Conservation (phyloP, 495 filamentous ascomycete genomes). For the Darksidea phi region DNA sequence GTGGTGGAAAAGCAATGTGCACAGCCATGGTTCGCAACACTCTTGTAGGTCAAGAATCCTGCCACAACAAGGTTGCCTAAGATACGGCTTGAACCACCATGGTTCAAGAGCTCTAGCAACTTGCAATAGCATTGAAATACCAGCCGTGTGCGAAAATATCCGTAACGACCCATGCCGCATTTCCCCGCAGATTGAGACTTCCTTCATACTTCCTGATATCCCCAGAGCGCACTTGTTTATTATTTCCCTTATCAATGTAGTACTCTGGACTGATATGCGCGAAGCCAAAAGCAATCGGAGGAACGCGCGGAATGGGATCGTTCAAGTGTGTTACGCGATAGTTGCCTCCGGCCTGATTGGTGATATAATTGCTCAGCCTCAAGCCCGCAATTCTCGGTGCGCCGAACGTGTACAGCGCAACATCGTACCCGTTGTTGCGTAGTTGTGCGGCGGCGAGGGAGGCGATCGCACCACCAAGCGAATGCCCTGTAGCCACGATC, state of each 20-base stretch:
- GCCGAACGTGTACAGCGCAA: slow-evolving; percentile 62
- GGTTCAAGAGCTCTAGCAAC: too few relatives aligned
- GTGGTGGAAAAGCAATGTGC: background rate
- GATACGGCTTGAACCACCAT: too few relatives aligned
- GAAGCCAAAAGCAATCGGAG: slow-evolving; percentile 56
- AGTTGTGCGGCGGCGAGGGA: slow-evolving; percentile 60
- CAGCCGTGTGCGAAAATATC: slow-evolving; percentile 47
- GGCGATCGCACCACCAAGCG: slow-evolving; percentile 67
- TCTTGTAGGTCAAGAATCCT: too few relatives aligned
- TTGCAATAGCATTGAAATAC: slow-evolving; percentile 46
- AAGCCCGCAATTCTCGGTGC: slow-evolving; percentile 65
- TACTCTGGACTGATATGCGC: slow-evolving; percentile 69
- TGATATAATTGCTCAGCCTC: slow-evolving; percentile 58
- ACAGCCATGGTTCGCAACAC: background rate
- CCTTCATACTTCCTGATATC: slow-evolving; percentile 47
- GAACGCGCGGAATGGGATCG: slow-evolving; percentile 66
- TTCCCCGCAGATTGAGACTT: slow-evolving; percentile 46
- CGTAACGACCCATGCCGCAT: slow-evolving; percentile 45
- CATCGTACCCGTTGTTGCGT: slow-evolving; percentile 50
- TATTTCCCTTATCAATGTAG: slow-evolving; percentile 53
- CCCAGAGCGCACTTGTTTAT: slow-evolving; percentile 42
- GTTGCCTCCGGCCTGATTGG: slow-evolving; percentile 53
- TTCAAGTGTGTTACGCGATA: slow-evolving; percentile 67
- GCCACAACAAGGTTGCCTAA: too few relatives aligned
- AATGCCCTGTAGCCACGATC: slow-evolving; percentile 65